Evolutionary conservation across 208 protist species (phyloP).

Genomic region (Trypanosoma brucei): DNA sequence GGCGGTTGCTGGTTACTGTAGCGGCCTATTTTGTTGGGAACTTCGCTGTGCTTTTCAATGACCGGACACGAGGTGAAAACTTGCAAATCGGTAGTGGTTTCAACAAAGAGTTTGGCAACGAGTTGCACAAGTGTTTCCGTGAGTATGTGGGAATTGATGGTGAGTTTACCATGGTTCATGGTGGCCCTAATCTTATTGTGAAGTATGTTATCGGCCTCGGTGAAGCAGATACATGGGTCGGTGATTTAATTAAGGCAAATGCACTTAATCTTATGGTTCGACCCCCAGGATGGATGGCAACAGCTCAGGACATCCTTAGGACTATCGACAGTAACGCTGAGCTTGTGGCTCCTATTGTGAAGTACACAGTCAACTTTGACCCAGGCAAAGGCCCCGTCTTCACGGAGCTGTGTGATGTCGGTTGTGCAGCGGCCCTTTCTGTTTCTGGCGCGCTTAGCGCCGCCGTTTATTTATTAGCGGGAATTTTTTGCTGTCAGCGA

Average conservation of each 20-base stretch:
- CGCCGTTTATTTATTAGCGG: background rate
- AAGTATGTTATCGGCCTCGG: constrained; percentile 18
- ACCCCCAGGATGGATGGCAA: constrained; percentile 9
- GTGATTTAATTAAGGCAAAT: constrained; percentile 21
- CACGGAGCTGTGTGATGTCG: constrained; percentile 3
- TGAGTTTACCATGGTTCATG: constrained; percentile 8
- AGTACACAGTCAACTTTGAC: constrained; percentile 19
- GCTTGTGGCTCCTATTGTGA: constrained; percentile 16
- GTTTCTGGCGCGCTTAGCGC: background rate
- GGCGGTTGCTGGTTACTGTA: constrained; percentile 20
- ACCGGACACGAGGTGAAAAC: background rate
- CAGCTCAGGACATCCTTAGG: constrained; percentile 7
- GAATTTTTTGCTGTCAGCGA: constrained; percentile 1
- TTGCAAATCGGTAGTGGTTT: background rate
- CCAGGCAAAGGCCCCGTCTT: background rate
- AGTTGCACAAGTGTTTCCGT: constrained; percentile 15
- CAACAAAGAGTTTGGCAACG: background rate
- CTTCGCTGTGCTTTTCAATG: constrained; percentile 6
- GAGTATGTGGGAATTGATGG: constrained; percentile 18
- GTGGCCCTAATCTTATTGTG: constrained; percentile 6
- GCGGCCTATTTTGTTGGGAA: constrained; percentile 14
- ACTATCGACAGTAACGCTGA: no score
- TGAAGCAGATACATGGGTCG: constrained; percentile 26
- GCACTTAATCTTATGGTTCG: constrained; percentile 25
- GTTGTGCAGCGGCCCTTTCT: constrained; percentile 6